Percentiles rank a stretch among this genome's conserved stretches.
Conservation (phyloP, 768 basidiomycete genomes). For the Serendipita indica region DNA sequence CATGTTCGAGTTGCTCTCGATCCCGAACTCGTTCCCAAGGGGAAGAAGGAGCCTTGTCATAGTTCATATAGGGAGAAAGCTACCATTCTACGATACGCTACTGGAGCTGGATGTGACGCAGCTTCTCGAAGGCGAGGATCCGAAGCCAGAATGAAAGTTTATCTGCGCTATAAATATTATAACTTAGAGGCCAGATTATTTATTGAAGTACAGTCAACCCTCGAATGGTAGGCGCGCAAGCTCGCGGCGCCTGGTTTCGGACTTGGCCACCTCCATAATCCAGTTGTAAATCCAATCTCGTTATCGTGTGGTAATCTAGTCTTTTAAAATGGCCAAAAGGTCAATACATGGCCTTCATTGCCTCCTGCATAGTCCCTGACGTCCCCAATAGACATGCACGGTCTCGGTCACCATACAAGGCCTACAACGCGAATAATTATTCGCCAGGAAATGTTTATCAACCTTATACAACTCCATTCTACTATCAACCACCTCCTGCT, state of each 20-base stretch:
- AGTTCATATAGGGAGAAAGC: background rate
- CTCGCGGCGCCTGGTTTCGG: background rate
- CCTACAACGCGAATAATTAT: background rate
- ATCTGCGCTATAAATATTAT: too few species aligned
- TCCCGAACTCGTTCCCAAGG: background rate
- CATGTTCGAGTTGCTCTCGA: background rate
- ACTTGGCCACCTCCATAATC: background rate
- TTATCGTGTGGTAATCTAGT: background rate
- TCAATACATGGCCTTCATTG: background rate
- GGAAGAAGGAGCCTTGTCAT: background rate
- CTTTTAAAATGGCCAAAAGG: background rate
- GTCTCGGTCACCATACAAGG: constrained; percentile 2
- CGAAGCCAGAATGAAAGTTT: background rate
- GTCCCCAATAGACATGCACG: background rate
- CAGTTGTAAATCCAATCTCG: background rate
- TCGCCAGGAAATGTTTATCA: background rate
- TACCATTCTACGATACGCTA: background rate
- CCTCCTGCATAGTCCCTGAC: background rate
- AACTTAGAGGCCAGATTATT: too few species aligned
- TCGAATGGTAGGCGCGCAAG: background rate
- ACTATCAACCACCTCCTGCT: background rate
- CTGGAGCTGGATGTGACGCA: background rate
- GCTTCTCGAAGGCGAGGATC: background rate
- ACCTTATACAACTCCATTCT: background rate
- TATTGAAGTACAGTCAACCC: background rate